These are phyloP conservation scores for Candida ipomoeae DNA, from an alignment of 805 yeast genomes.

Conservation along the genomic window DNA sequence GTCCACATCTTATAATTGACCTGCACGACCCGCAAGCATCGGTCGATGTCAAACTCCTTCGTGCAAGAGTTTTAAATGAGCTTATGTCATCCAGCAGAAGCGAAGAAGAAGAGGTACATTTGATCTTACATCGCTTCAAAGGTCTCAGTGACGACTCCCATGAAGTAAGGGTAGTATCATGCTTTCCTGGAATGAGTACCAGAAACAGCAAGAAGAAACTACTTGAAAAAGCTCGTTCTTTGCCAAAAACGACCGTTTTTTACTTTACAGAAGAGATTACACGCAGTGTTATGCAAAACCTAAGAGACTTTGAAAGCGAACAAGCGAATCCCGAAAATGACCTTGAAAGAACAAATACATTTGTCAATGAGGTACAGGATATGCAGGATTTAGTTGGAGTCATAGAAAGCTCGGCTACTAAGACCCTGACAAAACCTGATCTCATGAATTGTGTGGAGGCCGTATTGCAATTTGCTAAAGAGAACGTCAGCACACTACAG, in stretches of 20 bases:
- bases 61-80: neutral
- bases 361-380: constrained; percentile 10
- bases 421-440: neutral
- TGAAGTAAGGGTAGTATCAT: constrained; percentile 5
- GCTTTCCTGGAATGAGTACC: neutral
- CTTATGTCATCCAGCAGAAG: neutral
- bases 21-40: neutral
- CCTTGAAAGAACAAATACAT: constrained; percentile 13
- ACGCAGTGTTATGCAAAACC: constrained; percentile 4
- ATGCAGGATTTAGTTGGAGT: neutral
- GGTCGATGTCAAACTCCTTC: neutral
- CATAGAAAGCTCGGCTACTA: neutral
- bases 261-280: neutral
- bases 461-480: neutral
- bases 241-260: neutral
- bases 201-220: neutral
- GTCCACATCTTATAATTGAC: neutral
- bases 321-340: constrained; percentile 7
- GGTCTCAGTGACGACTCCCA: constrained; percentile 10
- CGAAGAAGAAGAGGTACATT: neutral
- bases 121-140: neutral
- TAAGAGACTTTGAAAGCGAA: constrained; percentile 6
- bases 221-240: neutral
- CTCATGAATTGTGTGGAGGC: constrained; percentile 2
- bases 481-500: neutral